These are phyloP conservation scores for Craspedostauros australis DNA, from an alignment of 108 stramenopile species.

Conservation along the genomic window DNA sequence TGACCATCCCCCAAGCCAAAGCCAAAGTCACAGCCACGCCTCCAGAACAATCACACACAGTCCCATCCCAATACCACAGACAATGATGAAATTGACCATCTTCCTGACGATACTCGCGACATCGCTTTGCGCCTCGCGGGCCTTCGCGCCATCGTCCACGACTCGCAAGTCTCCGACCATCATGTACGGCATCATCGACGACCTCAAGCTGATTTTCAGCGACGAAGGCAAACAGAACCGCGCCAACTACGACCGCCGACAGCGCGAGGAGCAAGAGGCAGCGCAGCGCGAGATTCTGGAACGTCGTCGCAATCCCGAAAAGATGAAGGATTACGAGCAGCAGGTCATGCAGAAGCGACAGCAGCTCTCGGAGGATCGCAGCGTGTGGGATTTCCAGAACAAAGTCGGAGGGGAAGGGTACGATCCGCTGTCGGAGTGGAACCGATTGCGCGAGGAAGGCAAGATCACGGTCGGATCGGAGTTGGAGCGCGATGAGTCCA, in stretches of 20 bases:
- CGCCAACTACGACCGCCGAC: conserved; percentile 7
- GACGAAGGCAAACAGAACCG: conserved; percentile 32
- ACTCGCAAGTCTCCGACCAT: too few species aligned
- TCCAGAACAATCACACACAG: too few species aligned
- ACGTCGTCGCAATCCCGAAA: conserved; percentile 29
- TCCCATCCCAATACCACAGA: too few species aligned
- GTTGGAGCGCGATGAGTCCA: conserved; percentile 24
- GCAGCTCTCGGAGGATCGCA: conserved; percentile 20
- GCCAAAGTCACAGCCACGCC: too few species aligned
- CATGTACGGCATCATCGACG: conserved; percentile 10
- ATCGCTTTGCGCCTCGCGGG: too few species aligned
- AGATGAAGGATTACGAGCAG: conserved; percentile 24
- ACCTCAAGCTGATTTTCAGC: conserved; percentile 20
- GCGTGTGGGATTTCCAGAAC: conserved; percentile 32
- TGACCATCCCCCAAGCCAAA: too few species aligned
- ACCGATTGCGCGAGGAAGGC: conserved; percentile 23
- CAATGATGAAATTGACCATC: too few species aligned
- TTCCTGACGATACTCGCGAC: too few species aligned
- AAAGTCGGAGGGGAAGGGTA: conserved; percentile 4
- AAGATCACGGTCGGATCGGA: conserved; percentile 34
- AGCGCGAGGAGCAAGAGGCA: conserved; percentile 23
- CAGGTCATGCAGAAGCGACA: conserved; percentile 1
- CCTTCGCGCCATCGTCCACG: too few species aligned
- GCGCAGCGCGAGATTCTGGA: conserved; percentile 30
- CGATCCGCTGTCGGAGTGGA: conserved; percentile 31